Evolutionary conservation across 345 rosid species (phyloP), one percentile per base, ranked within the genome.

Genomic region (Hibiscus mutabilis): DNA sequence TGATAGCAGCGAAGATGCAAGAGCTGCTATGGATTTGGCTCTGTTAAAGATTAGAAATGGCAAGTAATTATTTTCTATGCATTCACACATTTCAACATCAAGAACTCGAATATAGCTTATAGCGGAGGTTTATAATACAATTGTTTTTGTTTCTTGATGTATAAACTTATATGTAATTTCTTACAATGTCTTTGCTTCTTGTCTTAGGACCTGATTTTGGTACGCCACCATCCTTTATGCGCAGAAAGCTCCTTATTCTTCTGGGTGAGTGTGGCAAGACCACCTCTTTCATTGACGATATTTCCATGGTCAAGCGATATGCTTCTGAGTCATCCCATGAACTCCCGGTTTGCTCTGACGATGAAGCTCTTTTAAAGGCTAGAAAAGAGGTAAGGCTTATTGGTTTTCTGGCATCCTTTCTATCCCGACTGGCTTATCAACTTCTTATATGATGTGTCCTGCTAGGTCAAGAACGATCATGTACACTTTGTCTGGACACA

Each of bases 1-100:
- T 61, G 97, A 95, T 81, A 95, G 99, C 55, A 63, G 46, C 60
- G 99, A 95, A 80, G 99, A 92, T 86, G 99, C 99, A 73, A 83
- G 79, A 81, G 88, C 99, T 73, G 85, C 99, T 74, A 73, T 92
- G 91, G 99, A 95, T 61, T 77, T 95, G 75, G 92, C 99, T 44
- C 73, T 90, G 33, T 74, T 95, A 79, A 95, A 95, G 82, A 89
- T 95, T 44, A 88, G 72, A 74, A 75, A 90, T 79, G 99, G 99
- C 62, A 79, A 81, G 93, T 72, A 73, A 72, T 68, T 49, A 40
- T 18, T 47, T 74, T 51, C 10, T 51, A 11, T 29, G 62, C 22
- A 21, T 51, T 35, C 13, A 3, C 9, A 40, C 40, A 19, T 2
- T 19, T 63, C 25, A 12, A 40, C 37, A 66, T 47, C 9, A 9